phyloP scores from a whole-genome alignment of 805 yeast genomes.

The Cyberlindnera xishuangbannaensis region DNA sequence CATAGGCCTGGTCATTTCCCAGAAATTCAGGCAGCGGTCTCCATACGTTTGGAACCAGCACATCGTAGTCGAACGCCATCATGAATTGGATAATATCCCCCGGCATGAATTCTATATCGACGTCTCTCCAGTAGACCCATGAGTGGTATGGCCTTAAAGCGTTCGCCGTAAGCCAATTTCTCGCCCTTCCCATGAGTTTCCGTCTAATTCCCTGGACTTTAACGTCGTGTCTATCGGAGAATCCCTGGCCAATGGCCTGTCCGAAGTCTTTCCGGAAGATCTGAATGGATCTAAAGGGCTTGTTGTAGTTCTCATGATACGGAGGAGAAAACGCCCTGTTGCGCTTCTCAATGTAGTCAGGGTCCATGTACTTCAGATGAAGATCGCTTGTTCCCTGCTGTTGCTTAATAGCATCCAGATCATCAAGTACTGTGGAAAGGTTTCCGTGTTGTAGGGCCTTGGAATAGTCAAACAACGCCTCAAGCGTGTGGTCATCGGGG shows the following conservation, averaged over 20 bases:
- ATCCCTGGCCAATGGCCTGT: constrained; percentile 79
- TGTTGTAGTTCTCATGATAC: constrained; percentile 53
- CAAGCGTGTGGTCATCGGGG: constrained; percentile 56
- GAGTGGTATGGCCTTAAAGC: constrained; percentile 80
- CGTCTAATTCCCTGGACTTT: constrained; percentile 82
- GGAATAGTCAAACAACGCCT: constrained; percentile 58
- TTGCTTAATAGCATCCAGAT: background rate
- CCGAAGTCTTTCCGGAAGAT: constrained; percentile 82
- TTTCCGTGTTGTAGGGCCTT: constrained; percentile 69
- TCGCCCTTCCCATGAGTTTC: constrained; percentile 79
- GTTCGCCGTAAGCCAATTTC: constrained; percentile 74
- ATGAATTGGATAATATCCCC: constrained; percentile 68
- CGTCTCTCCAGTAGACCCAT: constrained; percentile 92
- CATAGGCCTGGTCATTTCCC: constrained; percentile 91
- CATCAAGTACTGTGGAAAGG: constrained; percentile 38
- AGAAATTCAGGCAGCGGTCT: constrained; percentile 91
- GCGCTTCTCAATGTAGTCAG: constrained; percentile 51
- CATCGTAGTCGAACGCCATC: constrained; percentile 66
- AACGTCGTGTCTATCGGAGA: constrained; percentile 77
- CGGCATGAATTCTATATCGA: constrained; percentile 77
- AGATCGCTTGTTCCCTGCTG: constrained; percentile 49
- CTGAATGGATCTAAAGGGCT: constrained; percentile 73
- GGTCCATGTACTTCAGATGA: constrained; percentile 66
- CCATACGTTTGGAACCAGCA: constrained; percentile 89
- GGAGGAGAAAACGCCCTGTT: constrained; percentile 59